phyloP scores from a whole-genome alignment of 2,329 filamentous ascomycete species.

The Alternaria consortialis region DNA sequence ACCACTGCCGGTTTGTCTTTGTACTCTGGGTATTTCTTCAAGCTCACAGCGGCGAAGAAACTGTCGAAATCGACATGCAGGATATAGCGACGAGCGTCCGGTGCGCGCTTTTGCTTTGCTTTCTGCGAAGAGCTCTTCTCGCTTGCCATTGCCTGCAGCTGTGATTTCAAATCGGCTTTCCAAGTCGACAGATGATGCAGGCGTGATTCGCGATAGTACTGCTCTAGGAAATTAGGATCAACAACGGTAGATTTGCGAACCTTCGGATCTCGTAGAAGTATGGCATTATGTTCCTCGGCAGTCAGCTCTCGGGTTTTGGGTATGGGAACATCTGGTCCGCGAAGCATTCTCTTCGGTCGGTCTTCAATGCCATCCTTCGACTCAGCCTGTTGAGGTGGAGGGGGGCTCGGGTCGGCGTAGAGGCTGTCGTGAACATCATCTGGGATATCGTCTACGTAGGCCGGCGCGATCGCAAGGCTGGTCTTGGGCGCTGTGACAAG shows the following conservation, averaged over 20 bases:
- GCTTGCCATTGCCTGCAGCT: constrained; percentile 80
- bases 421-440: constrained; percentile 34
- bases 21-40: constrained; percentile 78
- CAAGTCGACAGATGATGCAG: constrained; percentile 94
- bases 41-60: constrained; percentile 94
- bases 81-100: constrained; percentile 78
- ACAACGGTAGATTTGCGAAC: constrained; percentile 89
- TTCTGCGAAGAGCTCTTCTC: constrained; percentile 69
- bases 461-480: constrained; percentile 32
- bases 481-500: constrained; percentile 44
- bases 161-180: constrained; percentile 93
- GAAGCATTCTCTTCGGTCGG: constrained; percentile 7
- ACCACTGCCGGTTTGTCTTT: constrained; percentile 84
- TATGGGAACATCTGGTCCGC: neutral
- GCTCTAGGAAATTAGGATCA: constrained; percentile 91
- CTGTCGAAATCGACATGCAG: constrained; percentile 98
- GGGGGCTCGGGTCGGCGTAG: constrained; percentile 31
- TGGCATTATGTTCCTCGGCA: constrained; percentile 90
- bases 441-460: constrained; percentile 6
- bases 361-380: constrained; percentile 15
- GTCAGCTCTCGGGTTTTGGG: constrained; percentile 64
- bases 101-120: constrained; percentile 62
- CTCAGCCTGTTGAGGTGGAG: constrained; percentile 15
- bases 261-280: constrained; percentile 82
- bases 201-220: constrained; percentile 94